A percentile compares a stretch with the other conserved stretches of the same genome.
Conservation (phyloP, 2,329 filamentous ascomycete genomes). For the Scedosporium apiospermum region DNA sequence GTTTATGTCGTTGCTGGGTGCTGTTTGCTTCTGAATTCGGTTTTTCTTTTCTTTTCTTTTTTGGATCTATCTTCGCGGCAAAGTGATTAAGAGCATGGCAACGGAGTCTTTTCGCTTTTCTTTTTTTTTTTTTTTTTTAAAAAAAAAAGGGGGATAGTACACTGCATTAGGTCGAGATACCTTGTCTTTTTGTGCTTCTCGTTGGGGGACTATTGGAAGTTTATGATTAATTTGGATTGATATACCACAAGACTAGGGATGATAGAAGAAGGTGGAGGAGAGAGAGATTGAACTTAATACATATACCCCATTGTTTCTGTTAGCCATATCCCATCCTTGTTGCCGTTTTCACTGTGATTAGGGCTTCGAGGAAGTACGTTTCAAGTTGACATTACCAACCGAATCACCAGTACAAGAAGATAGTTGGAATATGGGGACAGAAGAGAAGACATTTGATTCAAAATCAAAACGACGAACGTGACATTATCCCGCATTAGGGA, state of each 20-base stretch:
- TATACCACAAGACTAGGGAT: not conserved
- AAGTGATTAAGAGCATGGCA: not conserved
- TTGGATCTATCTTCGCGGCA: not conserved
- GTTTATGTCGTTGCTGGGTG: not conserved
- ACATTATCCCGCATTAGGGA: not conserved
- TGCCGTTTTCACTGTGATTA: not conserved
- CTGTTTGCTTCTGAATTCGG: not conserved
- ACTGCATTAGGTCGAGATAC: not conserved
- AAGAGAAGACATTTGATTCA: too few species aligned
- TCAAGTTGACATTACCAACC: too few species aligned
- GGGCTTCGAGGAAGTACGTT: not conserved
- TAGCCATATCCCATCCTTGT: not conserved
- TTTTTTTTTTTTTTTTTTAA: too few species aligned
- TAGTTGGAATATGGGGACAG: too few species aligned
- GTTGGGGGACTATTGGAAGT: not conserved
- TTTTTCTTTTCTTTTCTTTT: too few species aligned
- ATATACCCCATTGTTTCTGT: not conserved
- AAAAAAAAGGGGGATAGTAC: not conserved
- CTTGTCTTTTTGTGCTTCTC: not conserved
- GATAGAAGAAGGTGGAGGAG: not conserved
- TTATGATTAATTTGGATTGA: not conserved
- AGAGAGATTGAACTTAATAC: not conserved
- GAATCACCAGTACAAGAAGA: too few species aligned
- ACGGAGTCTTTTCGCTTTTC: not conserved
- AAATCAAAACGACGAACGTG: not conserved